These are phyloP conservation scores for Gardenia jasminoides DNA, from an alignment of 257 asterid species.

Conservation along the genomic window DNA sequence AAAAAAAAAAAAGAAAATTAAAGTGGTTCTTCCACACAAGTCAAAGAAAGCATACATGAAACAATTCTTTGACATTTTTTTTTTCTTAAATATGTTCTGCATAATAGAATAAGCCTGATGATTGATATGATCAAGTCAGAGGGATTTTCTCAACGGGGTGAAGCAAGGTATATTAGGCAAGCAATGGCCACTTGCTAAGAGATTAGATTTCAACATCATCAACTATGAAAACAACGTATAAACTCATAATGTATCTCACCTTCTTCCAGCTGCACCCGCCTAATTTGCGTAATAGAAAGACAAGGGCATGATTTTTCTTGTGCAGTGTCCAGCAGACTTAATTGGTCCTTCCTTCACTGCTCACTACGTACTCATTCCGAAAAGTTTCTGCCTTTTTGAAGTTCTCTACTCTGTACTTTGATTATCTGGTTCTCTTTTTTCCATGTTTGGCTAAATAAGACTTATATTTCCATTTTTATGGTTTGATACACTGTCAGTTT, in stretches of 20 bases:
- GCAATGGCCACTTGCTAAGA: not conserved
- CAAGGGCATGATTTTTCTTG: not conserved
- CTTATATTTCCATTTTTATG: no score
- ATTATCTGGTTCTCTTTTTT: not conserved
- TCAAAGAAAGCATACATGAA: not conserved
- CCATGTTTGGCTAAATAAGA: not conserved
- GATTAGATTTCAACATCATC: conserved; percentile 10
- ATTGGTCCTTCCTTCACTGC: not conserved
- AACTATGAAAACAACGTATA: conserved; percentile 1
- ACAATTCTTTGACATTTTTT: not conserved
- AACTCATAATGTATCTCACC: not conserved
- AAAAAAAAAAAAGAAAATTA: no score
- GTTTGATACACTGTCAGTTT: no score
- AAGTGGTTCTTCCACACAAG: not conserved
- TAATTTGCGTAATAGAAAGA: conserved; percentile 10
- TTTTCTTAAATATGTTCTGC: not conserved
- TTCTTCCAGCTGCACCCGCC: not conserved
- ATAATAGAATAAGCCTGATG: not conserved
- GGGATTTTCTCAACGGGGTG: not conserved
- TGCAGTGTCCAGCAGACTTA: not conserved
- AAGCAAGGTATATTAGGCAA: not conserved
- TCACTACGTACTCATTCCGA: not conserved
- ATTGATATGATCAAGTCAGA: not conserved
- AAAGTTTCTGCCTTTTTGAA: not conserved
- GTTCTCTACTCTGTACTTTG: not conserved